These are phyloP conservation scores for Trametes polyzona DNA, from an alignment of 1,284 basidiomycete species.

Conservation along the genomic window DNA sequence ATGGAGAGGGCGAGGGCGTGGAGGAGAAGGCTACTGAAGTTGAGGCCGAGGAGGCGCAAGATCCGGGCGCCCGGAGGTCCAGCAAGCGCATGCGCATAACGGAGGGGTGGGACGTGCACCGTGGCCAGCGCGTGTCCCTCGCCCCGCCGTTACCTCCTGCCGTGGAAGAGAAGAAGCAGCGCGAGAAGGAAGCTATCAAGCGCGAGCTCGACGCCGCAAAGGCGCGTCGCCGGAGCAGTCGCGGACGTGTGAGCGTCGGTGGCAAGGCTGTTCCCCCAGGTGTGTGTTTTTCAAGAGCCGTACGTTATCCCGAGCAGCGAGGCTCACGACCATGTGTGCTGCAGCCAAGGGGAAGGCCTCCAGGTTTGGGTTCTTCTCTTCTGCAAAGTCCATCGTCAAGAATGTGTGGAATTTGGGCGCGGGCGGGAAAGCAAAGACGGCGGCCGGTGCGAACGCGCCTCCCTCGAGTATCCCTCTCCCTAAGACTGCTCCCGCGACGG, in stretches of 20 bases:
- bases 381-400: conserved; percentile 45
- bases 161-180: conserved; percentile 44
- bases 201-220: conserved; percentile 65
- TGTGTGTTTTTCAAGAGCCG: conserved; percentile 29
- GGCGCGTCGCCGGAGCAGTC: conserved; percentile 68
- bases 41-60: conserved; percentile 40
- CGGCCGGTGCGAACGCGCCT: conserved; percentile 11
- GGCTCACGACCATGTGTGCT: neutral
- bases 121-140: conserved; percentile 40
- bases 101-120: conserved; percentile 35
- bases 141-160: conserved; percentile 31
- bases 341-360: conserved; percentile 37
- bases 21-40: no score
- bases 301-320: neutral
- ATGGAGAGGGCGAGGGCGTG: conserved; percentile 40
- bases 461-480: conserved; percentile 31
- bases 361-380: conserved; percentile 42
- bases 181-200: conserved; percentile 61
- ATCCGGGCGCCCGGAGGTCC: conserved; percentile 32
- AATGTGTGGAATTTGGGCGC: conserved; percentile 43
- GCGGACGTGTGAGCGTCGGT: conserved; percentile 41
- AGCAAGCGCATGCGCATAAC: conserved; percentile 49
- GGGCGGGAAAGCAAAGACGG: conserved; percentile 24
- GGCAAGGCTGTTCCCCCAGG: conserved; percentile 26
- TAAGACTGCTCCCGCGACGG: conserved; percentile 19